Evolutionary conservation across 2,329 filamentous ascomycete genomes (phyloP).

Genomic region (Metarhizium humberi): DNA sequence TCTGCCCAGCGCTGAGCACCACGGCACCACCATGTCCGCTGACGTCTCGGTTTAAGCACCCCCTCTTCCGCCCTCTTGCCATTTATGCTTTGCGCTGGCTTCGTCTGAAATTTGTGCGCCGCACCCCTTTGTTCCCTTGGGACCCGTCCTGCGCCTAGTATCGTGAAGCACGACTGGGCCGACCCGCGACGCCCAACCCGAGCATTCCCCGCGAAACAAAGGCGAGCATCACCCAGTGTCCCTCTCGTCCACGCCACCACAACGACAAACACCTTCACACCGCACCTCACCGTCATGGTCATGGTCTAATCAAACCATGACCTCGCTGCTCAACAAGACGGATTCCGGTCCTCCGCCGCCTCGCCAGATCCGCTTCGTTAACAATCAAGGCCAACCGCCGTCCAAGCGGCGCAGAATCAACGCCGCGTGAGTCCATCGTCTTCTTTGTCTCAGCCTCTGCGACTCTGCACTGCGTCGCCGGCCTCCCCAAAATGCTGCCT

Average conservation of each 20-base stretch:
- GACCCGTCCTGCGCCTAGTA: not conserved
- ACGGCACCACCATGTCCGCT: slow-evolving; percentile 5
- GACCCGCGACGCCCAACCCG: not conserved
- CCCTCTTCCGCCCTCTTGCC: not conserved
- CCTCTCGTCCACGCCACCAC: not conserved
- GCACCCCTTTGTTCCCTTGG: not conserved
- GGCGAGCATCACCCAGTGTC: not conserved
- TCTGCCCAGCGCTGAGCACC: not conserved
- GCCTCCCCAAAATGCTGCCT: not conserved
- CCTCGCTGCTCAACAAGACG: slow-evolving; percentile 32
- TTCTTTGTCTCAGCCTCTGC: not conserved
- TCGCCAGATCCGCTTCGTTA: slow-evolving; percentile 66
- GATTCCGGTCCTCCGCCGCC: slow-evolving; percentile 32
- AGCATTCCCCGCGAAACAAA: not conserved
- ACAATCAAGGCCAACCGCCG: slow-evolving; percentile 71
- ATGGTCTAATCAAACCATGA: slow-evolving; percentile 31
- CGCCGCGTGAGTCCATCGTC: slow-evolving; percentile 52
- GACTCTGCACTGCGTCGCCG: not conserved
- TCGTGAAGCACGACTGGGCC: not conserved
- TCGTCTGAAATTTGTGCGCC: not conserved
- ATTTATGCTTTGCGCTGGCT: not conserved
- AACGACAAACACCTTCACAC: not conserved
- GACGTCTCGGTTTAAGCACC: slow-evolving; percentile 5
- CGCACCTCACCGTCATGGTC: slow-evolving; percentile 16
- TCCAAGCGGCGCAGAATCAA: slow-evolving; percentile 71